A percentile compares a stretch with the other conserved stretches of the same genome.
Conservation (phyloP, 352 stramenopile genomes). For the Phytophthora pinifolia region DNA sequence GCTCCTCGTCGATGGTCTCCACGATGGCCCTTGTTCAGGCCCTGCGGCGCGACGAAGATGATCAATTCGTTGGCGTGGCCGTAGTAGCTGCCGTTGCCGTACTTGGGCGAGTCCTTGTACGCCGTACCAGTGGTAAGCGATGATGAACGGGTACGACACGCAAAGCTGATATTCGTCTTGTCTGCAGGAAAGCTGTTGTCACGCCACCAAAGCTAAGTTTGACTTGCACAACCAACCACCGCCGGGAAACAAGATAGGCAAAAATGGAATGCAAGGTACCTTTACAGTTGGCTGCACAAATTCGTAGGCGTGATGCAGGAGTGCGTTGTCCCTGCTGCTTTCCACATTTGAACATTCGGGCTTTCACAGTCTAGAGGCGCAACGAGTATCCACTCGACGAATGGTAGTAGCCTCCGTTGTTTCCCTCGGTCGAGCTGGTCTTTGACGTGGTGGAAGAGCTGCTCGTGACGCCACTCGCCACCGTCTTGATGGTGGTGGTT, state of each 20-base stretch:
- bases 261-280: conserved; percentile 8
- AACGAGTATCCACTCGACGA: conserved; percentile 67
- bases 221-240: too few relatives aligned
- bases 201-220: too few relatives aligned
- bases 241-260: too few relatives aligned
- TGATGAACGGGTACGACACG: conserved; percentile 27
- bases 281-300: conserved; percentile 19
- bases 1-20: conserved; percentile 23
- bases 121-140: conserved; percentile 35
- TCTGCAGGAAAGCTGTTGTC: too few relatives aligned
- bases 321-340: conserved; percentile 5
- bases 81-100: conserved; percentile 39
- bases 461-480: conserved; percentile 14
- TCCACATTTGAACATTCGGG: conserved; percentile 6
- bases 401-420: conserved; percentile 58
- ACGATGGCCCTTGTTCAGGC: conserved; percentile 31
- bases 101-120: conserved; percentile 25
- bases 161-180: too few relatives aligned
- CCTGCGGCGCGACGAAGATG: conserved; percentile 38
- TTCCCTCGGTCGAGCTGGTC: conserved; percentile 27
- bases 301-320: conserved; percentile 6
- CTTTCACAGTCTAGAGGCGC: conserved; percentile 40
- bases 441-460: conserved; percentile 21
- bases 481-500: conserved; percentile 27
- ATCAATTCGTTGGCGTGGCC: conserved; percentile 19